A percentile compares a stretch with the other conserved stretches of the same genome.
Evolutionary conservation across 2,329 filamentous ascomycete genomes (phyloP).

Genomic region (Anthostomella pinea): DNA sequence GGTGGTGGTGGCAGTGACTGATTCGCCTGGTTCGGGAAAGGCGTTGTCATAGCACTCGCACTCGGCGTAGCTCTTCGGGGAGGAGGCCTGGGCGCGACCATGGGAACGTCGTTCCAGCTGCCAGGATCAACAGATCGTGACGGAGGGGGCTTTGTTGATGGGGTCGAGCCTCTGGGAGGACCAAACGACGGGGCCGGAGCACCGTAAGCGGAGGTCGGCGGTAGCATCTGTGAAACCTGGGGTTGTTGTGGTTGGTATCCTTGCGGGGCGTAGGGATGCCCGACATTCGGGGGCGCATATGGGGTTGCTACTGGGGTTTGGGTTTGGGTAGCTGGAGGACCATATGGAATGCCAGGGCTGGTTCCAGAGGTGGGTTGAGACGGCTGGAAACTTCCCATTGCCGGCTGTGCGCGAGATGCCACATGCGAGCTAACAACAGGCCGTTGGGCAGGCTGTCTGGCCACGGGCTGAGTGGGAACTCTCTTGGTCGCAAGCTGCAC

Average conservation of each 20-base stretch:
- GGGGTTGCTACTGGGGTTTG: conserved; percentile 32
- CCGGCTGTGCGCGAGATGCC: conserved; percentile 39
- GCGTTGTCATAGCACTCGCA: conserved; percentile 66
- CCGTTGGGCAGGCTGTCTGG: conserved; percentile 30
- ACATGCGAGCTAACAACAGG: conserved; percentile 21
- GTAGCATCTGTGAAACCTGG: conserved; percentile 24
- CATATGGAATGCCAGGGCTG: conserved; percentile 33
- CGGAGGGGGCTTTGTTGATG: conserved; percentile 66
- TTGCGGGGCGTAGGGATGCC: conserved; percentile 36
- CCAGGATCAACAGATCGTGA: conserved; percentile 68
- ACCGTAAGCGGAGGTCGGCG: conserved; percentile 22
- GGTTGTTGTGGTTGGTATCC: conserved; percentile 57
- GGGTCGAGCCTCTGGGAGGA: conserved; percentile 63
- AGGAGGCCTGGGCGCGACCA: conserved; percentile 72
- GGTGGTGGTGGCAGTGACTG: conserved; percentile 54
- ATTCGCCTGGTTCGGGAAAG: conserved; percentile 67
- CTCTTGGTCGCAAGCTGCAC: conserved; percentile 79
- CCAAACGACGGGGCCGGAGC: conserved; percentile 41
- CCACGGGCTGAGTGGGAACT: conserved; percentile 32
- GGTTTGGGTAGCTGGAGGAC: conserved; percentile 24
- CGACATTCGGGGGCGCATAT: conserved; percentile 28
- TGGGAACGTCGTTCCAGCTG: conserved; percentile 93
- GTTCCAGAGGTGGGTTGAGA: conserved; percentile 36
- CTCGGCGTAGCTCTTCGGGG: conserved; percentile 73
- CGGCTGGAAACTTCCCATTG: conserved; percentile 46